Evolutionary conservation across 1,139 yeast genomes (phyloP), one percentile per base, ranked within the genome.

Genomic region (Lodderomyces theae): DNA sequence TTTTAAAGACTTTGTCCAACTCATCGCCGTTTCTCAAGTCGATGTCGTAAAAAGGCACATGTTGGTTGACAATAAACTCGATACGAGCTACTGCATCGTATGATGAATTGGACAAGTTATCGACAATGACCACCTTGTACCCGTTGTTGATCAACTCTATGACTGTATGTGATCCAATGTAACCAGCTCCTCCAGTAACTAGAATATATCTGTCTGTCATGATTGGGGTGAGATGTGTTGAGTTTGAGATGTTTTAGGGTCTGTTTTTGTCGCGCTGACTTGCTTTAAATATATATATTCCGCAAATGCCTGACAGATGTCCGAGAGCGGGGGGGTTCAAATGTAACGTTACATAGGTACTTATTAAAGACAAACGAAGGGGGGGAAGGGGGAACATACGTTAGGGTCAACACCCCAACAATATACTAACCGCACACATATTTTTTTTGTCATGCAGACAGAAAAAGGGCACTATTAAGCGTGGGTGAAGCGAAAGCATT

Each of bases 111-210:
- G 73, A 65, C 46, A 84, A 69, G 57, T 82, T 83, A 60, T 86
- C 95, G 28, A 82, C 78, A 38, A 86, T 74, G 16, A 86, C 80
- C 23, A 85, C 89, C 36, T 81, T 72, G 55, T 81, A 77, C 28
- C 87, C 87, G 41, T 79, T 72, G 49, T 78, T 72, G 43, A 84
- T 59, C 42, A 86, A 71, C 51, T 82, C 85, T 29, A 83, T 76
- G 6, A 80, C 84, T 2, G 92, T 82, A 57, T 86, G 95, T 13
- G 92, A 82, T 21, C 95, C 95, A 54, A 86, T 85, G 62, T 86
- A 86, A 24, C 95, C 95, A 25, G 94, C 88, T 42, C 95, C 95
- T 36, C 95, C 95, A 24, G 95, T 84, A 26, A 86, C 90, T 44
- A 86, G 69, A 43, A 85, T 82, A 57, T 71, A 72, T 48, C 51